Evolutionary conservation across 1,139 yeast genomes (phyloP).

Genomic region (Taiozyma sp.): DNA sequence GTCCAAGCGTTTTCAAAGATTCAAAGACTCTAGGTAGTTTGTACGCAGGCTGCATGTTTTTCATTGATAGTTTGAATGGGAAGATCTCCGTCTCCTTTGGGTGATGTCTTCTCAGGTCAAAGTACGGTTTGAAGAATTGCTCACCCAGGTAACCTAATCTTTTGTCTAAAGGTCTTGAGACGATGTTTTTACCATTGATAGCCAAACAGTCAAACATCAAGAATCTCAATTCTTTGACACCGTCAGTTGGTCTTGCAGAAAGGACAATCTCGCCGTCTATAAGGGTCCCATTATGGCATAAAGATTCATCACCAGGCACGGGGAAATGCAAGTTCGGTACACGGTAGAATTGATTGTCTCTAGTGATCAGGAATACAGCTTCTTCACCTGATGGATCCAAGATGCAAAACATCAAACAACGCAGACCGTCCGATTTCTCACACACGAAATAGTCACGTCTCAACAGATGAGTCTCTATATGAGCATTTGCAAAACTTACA

Average conservation of each 20-base stretch:
- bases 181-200: slow-evolving; percentile 66
- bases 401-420: slow-evolving; percentile 66
- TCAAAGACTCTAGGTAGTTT: slow-evolving; percentile 73
- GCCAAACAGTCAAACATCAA: slow-evolving; percentile 90
- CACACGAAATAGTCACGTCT: slow-evolving; percentile 79
- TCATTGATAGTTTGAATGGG: slow-evolving; percentile 82
- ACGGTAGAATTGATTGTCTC: slow-evolving; percentile 82
- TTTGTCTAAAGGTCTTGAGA: slow-evolving; percentile 66
- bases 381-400: slow-evolving; percentile 75
- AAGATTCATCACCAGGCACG: slow-evolving; percentile 44
- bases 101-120: slow-evolving; percentile 54
- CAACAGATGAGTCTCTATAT: slow-evolving; percentile 56
- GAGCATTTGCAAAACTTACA: slow-evolving; percentile 76
- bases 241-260: slow-evolving; percentile 41
- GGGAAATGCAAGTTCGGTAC: slow-evolving; percentile 88
- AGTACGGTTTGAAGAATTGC: slow-evolving; percentile 77
- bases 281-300: slow-evolving; percentile 79
- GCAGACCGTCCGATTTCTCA: slow-evolving; percentile 91
- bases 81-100: slow-evolving; percentile 74
- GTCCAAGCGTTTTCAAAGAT: slow-evolving; percentile 68
- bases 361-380: slow-evolving; percentile 70
- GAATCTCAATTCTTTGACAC: slow-evolving; percentile 62
- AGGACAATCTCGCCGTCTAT: slow-evolving; percentile 88
- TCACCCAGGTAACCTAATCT: slow-evolving; percentile 85
- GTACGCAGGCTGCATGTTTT: slow-evolving; percentile 81